phyloP scores from a whole-genome alignment of 306 rosid species.

The Cicer arietinum region DNA sequence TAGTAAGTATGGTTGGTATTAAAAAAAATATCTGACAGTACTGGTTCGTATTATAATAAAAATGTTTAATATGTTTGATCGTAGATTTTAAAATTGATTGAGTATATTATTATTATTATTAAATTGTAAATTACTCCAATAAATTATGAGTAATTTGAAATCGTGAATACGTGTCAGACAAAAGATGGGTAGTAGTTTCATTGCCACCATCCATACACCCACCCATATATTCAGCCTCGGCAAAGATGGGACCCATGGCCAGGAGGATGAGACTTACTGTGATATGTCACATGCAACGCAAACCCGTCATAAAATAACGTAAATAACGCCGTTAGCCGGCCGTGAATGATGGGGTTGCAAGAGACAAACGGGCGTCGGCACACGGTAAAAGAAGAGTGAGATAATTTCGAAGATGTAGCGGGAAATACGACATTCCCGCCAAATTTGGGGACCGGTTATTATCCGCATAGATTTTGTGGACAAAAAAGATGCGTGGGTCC shows the following conservation, averaged over 20 bases:
- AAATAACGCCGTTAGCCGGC: slow-evolving; percentile 34
- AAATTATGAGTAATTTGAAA: no score
- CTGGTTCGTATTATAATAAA: no score
- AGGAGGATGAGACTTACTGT: background rate
- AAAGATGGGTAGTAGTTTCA: no score
- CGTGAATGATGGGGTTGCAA: background rate
- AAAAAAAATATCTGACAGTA: no score
- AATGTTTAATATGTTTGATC: no score
- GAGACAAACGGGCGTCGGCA: slow-evolving; percentile 46
- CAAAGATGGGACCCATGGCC: background rate
- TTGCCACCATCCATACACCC: no score
- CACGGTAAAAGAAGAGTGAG: background rate
- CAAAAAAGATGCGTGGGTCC: slow-evolving; percentile 20
- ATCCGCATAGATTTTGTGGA: slow-evolving; percentile 28
- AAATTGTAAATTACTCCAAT: no score
- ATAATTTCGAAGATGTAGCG: slow-evolving; percentile 43
- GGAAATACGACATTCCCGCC: slow-evolving; percentile 69
- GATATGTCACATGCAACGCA: slow-evolving; percentile 33
- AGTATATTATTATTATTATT: no score
- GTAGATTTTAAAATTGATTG: no score
- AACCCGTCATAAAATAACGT: slow-evolving; percentile 26
- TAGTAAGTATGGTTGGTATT: no score
- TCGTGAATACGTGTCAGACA: no score
- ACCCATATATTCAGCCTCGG: background rate
- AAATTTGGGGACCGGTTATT: slow-evolving; percentile 30